Conservation (phyloP, 164 flowering plant genomes). For the Amborella trichopoda region DNA sequence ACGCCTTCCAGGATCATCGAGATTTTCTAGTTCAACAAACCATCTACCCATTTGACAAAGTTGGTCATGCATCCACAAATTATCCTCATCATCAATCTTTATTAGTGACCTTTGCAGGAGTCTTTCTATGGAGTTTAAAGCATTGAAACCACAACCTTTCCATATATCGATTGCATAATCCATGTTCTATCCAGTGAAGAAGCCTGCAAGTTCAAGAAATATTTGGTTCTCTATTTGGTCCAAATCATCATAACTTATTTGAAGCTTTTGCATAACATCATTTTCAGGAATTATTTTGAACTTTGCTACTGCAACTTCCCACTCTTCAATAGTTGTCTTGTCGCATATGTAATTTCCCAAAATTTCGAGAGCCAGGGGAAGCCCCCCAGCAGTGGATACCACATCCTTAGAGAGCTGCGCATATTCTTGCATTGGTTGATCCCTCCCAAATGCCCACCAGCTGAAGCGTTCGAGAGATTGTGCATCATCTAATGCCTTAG, state of each 20-base stretch:
- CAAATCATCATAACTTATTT: conserved; percentile 11
- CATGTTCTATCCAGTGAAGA: conserved; percentile 7
- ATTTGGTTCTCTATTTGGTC: conserved; percentile 2
- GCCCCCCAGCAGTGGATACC: conserved; percentile 1
- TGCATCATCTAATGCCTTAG: not conserved
- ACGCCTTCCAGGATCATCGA: conserved; percentile 20
- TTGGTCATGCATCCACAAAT: conserved; percentile 17
- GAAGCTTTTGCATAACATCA: conserved; percentile 3
- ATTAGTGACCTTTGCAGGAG: conserved; percentile 26
- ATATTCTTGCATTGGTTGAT: not conserved
- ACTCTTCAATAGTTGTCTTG: conserved; percentile 1
- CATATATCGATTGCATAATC: not conserved
- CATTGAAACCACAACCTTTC: conserved; percentile 3
- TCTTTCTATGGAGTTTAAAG: conserved; percentile 16
- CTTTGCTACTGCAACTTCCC: conserved; percentile 7
- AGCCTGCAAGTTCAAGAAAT: conserved; percentile 11
- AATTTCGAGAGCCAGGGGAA: conserved; percentile 7
- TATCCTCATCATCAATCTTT: conserved; percentile 4
- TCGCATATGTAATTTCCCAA: conserved; percentile 5
- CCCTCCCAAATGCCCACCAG: conserved; percentile 1
- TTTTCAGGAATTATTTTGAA: not conserved
- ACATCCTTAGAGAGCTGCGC: not conserved
- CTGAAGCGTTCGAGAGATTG: not conserved
- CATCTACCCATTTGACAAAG: conserved; percentile 11
- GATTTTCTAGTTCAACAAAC: conserved; percentile 11